phyloP scores from a whole-genome alignment of 768 basidiomycete species.

The Leccinum sublutescens region DNA sequence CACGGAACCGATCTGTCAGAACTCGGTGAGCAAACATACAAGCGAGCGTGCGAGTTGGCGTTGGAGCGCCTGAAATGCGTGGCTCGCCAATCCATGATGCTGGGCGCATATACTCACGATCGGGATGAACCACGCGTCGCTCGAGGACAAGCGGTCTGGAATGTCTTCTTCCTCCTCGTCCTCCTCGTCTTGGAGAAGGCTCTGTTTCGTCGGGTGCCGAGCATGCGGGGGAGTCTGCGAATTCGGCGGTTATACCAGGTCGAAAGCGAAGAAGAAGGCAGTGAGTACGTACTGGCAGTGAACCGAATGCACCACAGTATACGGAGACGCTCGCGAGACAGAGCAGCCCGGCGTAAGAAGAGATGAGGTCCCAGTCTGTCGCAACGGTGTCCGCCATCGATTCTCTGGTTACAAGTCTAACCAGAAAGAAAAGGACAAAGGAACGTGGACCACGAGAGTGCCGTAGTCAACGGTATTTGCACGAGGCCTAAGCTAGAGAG shows the following conservation, averaged over 20 bases:
- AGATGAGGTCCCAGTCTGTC: constrained; percentile 56
- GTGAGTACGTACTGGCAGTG: constrained; percentile 54
- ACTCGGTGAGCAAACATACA: background rate
- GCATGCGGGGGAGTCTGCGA: constrained; percentile 9
- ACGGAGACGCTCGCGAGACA: constrained; percentile 63
- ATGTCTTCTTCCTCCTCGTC: constrained; percentile 52
- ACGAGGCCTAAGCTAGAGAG: background rate
- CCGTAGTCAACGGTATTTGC: background rate
- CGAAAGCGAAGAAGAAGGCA: background rate
- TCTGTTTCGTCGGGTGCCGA: background rate
- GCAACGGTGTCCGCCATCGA: constrained; percentile 11
- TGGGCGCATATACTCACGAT: constrained; percentile 46
- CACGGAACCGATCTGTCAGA: constrained; percentile 60
- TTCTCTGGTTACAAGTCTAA: background rate
- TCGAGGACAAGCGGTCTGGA: constrained; percentile 58
- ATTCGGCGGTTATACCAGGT: background rate
- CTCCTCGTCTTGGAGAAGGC: constrained; percentile 41
- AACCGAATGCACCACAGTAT: constrained; percentile 67
- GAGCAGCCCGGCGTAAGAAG: constrained; percentile 69
- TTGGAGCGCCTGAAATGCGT: background rate
- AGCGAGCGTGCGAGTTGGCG: background rate
- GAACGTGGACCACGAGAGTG: background rate
- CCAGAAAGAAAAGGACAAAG: background rate
- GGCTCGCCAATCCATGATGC: background rate
- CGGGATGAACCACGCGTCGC: constrained; percentile 75